Conservation (phyloP, 1,284 basidiomycete species). For the Irpex sp. region DNA sequence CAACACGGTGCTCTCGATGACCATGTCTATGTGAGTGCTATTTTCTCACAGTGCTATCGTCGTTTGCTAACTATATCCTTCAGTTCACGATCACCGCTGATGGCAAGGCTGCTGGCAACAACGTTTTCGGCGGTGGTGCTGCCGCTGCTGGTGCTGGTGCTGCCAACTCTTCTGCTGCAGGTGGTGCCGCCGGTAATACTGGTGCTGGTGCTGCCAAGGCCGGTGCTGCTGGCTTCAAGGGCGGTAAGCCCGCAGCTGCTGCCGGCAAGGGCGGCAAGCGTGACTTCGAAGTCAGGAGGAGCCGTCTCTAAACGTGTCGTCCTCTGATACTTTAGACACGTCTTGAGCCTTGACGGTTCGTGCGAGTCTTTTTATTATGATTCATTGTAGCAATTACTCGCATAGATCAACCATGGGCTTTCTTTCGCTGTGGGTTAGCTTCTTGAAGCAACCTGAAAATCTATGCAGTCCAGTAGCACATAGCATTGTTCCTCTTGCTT, state of each 20-base stretch:
- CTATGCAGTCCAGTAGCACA: not conserved
- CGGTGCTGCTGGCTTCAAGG: slow-evolving; percentile 12
- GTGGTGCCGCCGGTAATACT: slow-evolving; percentile 3
- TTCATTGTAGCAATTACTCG: not conserved
- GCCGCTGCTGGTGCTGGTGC: slow-evolving; percentile 3
- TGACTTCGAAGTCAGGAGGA: slow-evolving; percentile 14
- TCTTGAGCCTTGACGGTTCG: not conserved
- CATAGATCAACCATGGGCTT: not conserved
- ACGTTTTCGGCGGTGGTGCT: not conserved
- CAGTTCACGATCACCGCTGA: slow-evolving; percentile 42
- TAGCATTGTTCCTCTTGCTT: not conserved
- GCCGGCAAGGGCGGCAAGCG: slow-evolving; percentile 10
- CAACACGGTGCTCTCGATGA: slow-evolving; percentile 63
- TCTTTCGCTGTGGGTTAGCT: not conserved
- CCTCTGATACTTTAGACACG: not conserved
- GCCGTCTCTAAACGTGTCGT: slow-evolving; percentile 6
- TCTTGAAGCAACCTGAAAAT: not conserved
- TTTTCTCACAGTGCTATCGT: not conserved
- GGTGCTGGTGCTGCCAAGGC: slow-evolving; percentile 2
- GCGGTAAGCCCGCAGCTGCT: slow-evolving; percentile 13
- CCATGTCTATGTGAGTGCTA: slow-evolving; percentile 47
- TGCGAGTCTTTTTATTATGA: not conserved
- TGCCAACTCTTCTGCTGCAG: slow-evolving; percentile 8
- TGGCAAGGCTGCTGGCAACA: slow-evolving; percentile 8
- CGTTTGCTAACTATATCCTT: slow-evolving; percentile 16